Evolutionary conservation across 371 early-diverging fungal genomes (phyloP).

Genomic region (Thermomucor indicae-seudaticae): DNA sequence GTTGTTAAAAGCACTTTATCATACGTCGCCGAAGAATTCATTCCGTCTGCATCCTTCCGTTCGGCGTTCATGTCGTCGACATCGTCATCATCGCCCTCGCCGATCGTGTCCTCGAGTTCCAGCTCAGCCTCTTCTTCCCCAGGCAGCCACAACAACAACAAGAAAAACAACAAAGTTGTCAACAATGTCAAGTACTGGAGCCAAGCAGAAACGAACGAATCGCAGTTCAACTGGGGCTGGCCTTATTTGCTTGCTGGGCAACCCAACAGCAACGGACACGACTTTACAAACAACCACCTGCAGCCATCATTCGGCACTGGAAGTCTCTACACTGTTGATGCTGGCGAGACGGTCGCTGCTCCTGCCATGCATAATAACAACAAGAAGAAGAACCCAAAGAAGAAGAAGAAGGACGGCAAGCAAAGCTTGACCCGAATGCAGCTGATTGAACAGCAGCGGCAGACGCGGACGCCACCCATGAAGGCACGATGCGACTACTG

Average conservation of each 20-base stretch:
- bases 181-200: too few species aligned
- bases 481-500: slow-evolving; percentile 52
- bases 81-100: slow-evolving; percentile 6
- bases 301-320: too few species aligned
- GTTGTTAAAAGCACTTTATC: too few species aligned
- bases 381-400: neutral
- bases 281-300: too few species aligned
- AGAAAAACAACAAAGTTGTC: too few species aligned
- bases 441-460: slow-evolving; percentile 34
- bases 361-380: neutral
- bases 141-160: slow-evolving; percentile 4
- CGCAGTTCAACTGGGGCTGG: slow-evolving; percentile 7
- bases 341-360: slow-evolving; percentile 6
- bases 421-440: slow-evolving; percentile 30
- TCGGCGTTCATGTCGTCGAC: too few species aligned
- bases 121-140: slow-evolving; percentile 9
- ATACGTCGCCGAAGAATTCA: too few species aligned
- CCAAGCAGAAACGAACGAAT: slow-evolving; percentile 4
- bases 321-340: slow-evolving; percentile 2
- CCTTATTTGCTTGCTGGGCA: slow-evolving; percentile 7
- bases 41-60: too few species aligned
- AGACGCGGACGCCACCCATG: slow-evolving; percentile 28
- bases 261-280: neutral
- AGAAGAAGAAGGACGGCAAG: slow-evolving; percentile 7
- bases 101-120: slow-evolving; percentile 6